Base-by-base conservation (phyloP, 2,329 filamentous ascomycete species). In the Alternaria angustiovoidea region DNA sequence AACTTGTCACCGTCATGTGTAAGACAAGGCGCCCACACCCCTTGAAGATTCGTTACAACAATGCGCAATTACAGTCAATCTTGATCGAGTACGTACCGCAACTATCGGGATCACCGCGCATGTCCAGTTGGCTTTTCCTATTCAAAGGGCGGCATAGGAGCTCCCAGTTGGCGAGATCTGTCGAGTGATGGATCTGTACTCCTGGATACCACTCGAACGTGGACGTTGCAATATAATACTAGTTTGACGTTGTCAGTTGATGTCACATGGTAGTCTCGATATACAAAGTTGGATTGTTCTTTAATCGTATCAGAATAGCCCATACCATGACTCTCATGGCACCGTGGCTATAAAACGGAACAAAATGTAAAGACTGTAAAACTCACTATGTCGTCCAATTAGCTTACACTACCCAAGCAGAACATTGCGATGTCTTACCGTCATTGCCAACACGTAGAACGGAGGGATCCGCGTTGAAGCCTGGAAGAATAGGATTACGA, bases 391-490 rank as follows among this genome's bases (percentile, higher is more conserved):
- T 5, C 8, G 14, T 30, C 22, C 14, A 22, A 38, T 66, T 49
- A 66, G 59, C 51, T 43, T n/a, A 16, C 18, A 11, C 12, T n/a
- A 44, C 38, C 14, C 11, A 20, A 28, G 6, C 7, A 22, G 6
- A 46, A 49, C 11, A 39, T 1, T 2, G 22, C n/a, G n/a, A 24
- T 44, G 30, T 28, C 59, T 53, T 67, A 68, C 65, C 65, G 66
- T 85, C 82, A 42, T 79, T 65, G 7, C 77, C 77, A 20, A 85
- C 82, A 3, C 84, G 78, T 11, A 85, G 64, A 39, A 86, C 81
- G 0, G 86, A 87, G 0, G 87, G 87, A 63, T 89, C 87, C 6
- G 87, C 86, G 57, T 89, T 88, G 77, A 88, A 89, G 24, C 87
- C 87, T 2, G 81, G 80, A 39, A 89, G 79, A 20, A 88, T 82